Conservation (phyloP, 164 flowering plant species). For the Pachysandra terminalis region DNA sequence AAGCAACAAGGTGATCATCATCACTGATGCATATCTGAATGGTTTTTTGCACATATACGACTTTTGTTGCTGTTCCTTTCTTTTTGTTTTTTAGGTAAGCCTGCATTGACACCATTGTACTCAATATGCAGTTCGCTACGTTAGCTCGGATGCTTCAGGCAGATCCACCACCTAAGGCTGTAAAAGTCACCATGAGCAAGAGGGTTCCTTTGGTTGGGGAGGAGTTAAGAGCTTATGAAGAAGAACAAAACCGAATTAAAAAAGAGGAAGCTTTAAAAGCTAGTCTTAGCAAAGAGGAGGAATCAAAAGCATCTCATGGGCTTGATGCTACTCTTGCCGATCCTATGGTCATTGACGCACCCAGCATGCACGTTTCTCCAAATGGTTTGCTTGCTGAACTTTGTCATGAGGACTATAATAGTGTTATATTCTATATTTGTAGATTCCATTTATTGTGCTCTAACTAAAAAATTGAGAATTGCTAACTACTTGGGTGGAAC, state of each 20-base stretch:
- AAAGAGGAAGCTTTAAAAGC: slow-evolving; percentile 91
- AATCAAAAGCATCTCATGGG: slow-evolving; percentile 54
- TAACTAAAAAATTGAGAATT: too few relatives aligned
- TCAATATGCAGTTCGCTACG: slow-evolving; percentile 77
- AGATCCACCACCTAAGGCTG: slow-evolving; percentile 98
- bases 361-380: slow-evolving; percentile 28
- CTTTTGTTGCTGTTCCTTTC: not conserved
- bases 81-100: not conserved
- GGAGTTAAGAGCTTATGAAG: slow-evolving; percentile 92
- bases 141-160: slow-evolving; percentile 97
- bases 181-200: slow-evolving; percentile 82
- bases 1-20: not conserved
- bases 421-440: not conserved
- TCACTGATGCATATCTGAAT: too few relatives aligned
- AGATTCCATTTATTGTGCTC: too few relatives aligned
- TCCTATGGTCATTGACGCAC: slow-evolving; percentile 76
- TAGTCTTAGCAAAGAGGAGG: slow-evolving; percentile 72
- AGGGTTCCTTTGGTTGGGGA: slow-evolving; percentile 97
- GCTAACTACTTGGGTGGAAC: not conserved
- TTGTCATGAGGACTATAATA: not conserved
- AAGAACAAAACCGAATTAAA: slow-evolving; percentile 82
- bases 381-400: slow-evolving; percentile 50
- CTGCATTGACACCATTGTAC: slow-evolving; percentile 6
- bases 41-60: not conserved
- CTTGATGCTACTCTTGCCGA: slow-evolving; percentile 51